Evolutionary conservation across 2,329 filamentous ascomycete genomes (phyloP), one percentile per base, ranked within the genome.

Genomic region (Iodosphaeria phyllophila): DNA sequence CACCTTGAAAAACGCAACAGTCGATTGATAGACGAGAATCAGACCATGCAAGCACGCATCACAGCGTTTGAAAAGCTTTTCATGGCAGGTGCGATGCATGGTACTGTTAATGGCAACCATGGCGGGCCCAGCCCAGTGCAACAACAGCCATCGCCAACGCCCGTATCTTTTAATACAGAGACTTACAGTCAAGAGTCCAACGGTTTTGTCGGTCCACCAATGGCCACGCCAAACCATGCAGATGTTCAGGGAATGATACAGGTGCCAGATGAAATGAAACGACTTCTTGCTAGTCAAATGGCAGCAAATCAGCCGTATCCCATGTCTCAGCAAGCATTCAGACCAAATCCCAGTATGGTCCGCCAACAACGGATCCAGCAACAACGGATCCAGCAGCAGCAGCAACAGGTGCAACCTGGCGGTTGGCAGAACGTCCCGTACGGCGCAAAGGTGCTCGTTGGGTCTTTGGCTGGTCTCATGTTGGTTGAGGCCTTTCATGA

Each of bases 1-100:
- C 84, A 95, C 50, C 56, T 95, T 2, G 86, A 95, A 48, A 91
- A 91, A 53, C 72, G 83, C 8, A 92, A 92, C 39, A 77, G 72
- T 35, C 70, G 77, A 5, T 56, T 93, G 7, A 57, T 73, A 26
- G 80, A 92, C 22, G 83, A 95, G 44, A 84, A 92, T 41, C 61
- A 55, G 16, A 66, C 66, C 9, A 67, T 92, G 53, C 84, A 86
- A 46, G 69, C 71, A 22, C 69, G 80, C 16, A 66, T 93, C 18
- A 68, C 74, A 18, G 70, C 70, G 0, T 75, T 75, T 29, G 71
- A 75, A 42, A 86, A 89, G 42, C 61, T 91, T 10, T 82, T 91
- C 44, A 78, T 73, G 53, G 64, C 68, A 12, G 68, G 75, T 29
- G 78, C 84, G 20, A 82, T 74, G 56, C 66, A 60, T 30, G 61